Conservation (phyloP, 192 early-diverging fungal genomes). For the Oehlia diaphana region DNA sequence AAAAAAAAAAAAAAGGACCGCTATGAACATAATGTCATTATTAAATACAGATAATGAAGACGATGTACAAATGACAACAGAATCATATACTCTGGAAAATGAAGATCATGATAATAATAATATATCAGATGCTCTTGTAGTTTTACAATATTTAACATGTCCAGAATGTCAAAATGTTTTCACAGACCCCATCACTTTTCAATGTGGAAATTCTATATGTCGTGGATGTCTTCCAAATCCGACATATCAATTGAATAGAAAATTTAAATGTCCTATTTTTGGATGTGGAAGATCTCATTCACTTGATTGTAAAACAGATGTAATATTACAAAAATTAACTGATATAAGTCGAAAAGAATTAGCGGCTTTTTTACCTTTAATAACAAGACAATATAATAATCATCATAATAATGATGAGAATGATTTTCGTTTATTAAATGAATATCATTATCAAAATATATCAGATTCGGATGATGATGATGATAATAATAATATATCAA, state of each 20-base stretch:
- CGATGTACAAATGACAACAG: neutral
- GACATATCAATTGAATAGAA: neutral
- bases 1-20: no score
- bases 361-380: neutral
- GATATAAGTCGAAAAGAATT: conserved; percentile 5
- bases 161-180: neutral
- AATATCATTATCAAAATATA: no score
- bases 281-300: neutral
- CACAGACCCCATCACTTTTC: conserved; percentile 13
- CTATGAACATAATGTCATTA: conserved; percentile 8
- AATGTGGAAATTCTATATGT: conserved; percentile 26
- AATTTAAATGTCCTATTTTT: conserved; percentile 4
- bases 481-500: no score
- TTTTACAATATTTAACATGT: conserved; percentile 14
- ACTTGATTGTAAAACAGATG: neutral
- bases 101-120: neutral
- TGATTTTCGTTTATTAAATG: no score
- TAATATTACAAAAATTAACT: conserved; percentile 9
- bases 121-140: neutral
- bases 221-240: neutral
- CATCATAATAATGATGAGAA: neutral
- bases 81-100: neutral
- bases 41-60: conserved; percentile 4
- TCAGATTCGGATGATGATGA: no score
- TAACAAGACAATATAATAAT: neutral